Base-by-base conservation (phyloP, 495 filamentous ascomycete species). In the Podospora anserina region DNA sequence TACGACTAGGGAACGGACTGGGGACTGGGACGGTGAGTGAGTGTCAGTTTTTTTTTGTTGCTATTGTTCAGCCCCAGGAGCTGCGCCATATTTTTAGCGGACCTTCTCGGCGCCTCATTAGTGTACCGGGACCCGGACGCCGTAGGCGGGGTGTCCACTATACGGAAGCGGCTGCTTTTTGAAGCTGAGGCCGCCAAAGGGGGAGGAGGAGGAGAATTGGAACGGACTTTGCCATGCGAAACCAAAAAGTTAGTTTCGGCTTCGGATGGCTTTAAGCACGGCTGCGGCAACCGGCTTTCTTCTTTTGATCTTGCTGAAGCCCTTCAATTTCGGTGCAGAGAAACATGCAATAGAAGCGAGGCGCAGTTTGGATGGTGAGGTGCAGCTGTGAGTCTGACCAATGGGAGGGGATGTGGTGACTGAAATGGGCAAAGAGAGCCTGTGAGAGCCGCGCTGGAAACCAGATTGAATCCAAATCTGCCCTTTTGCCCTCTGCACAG, bases 71-170 rank as follows among this genome's bases (percentile, higher is more conserved):
- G 69, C 69, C 69, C 62, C 27, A 49, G 39, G 39, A n/a, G 63
- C 69, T 71, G 69, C 69, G 69, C 69, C 69, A 68, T 70, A 69
- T 34, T 61, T 58, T 70, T 64, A 70, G 68, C 65, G 68, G 61
- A 44, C 32, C 49, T 53, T 20, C n/a, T 61, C 57, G 62, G 39
- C 59, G 64, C 64, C 60, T 64, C 53, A 58, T 58, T 64, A 28
- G 58, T 61, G 57, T 62, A 44, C 59, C 58, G 58, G 58, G 39
- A 5, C 18, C 67, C 63, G 58, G 58, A 23, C 61, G 30, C 19
- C 59, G 64, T 39, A 53, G 15, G 34, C 5, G 23, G 26, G 23
- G 30, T 1, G 9, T 30, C 59, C 59, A 26, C 59, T 59, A 20
- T 59, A 23, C 56, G 20, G 59, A 16, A 26, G 0, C 30, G 59